A percentile compares a stretch with the other conserved stretches of the same genome.
These are phyloP conservation scores for Stephania japonica DNA, from an alignment of 164 flowering plant species.

Conservation along the genomic window DNA sequence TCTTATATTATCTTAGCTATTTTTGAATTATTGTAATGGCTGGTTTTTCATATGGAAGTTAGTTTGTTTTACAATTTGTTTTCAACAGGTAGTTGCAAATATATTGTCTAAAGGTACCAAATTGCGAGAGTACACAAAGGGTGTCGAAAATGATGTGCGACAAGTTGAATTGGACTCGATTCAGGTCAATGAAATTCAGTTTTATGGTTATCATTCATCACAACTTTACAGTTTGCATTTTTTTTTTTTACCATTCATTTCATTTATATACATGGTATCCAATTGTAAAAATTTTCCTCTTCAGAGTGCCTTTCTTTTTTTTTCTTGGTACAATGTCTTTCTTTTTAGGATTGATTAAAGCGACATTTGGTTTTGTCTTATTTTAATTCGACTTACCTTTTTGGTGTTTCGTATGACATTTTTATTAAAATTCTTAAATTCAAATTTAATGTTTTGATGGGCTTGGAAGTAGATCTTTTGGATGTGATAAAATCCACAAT, in stretches of 20 bases:
- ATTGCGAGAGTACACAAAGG: conserved; percentile 77
- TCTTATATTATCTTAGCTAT: background rate
- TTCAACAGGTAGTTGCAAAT: conserved; percentile 65
- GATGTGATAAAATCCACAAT: too few species aligned
- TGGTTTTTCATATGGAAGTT: background rate
- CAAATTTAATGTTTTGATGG: too few species aligned
- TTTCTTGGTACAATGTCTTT: too few species aligned
- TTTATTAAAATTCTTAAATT: background rate
- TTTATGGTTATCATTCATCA: background rate
- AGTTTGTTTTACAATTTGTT: background rate
- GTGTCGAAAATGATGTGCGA: conserved; percentile 80
- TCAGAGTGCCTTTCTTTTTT: too few species aligned
- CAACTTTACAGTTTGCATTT: background rate
- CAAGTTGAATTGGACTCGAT: conserved; percentile 87
- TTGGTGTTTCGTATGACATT: background rate
- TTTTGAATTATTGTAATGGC: background rate
- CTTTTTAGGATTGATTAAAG: background rate
- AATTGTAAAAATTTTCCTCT: background rate
- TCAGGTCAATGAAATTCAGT: conserved; percentile 47
- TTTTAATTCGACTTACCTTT: background rate
- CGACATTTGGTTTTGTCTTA: background rate
- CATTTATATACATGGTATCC: background rate
- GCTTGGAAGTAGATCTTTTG: too few species aligned
- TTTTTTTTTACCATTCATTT: background rate
- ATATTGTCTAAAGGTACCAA: conserved; percentile 82